Percentiles rank a stretch among this genome's conserved stretches.
Conservation (phyloP, 441 rosid genomes). For the Rhodomyrtus psidioides region DNA sequence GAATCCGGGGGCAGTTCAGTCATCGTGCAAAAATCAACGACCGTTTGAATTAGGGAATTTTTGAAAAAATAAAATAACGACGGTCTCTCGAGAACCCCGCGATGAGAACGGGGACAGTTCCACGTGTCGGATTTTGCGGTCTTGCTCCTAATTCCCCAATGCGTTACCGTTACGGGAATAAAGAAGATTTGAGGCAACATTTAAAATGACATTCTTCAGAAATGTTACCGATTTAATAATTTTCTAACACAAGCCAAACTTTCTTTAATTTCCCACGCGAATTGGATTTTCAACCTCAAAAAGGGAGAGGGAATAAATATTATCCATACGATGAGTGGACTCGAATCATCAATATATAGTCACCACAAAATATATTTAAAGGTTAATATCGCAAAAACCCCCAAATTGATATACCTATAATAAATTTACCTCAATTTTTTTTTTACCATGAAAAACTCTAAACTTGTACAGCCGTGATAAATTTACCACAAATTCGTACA, state of each 20-base stretch:
- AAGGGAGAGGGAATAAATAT: background rate
- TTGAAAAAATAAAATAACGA: background rate
- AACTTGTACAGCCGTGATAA: too few species aligned
- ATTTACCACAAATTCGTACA: too few species aligned
- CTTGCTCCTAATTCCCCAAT: background rate
- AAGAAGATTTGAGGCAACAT: background rate
- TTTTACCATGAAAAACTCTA: too few species aligned
- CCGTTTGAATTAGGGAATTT: background rate
- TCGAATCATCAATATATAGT: too few species aligned
- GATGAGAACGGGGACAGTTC: background rate
- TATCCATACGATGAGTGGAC: background rate
- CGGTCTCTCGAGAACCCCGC: constrained; percentile 2
- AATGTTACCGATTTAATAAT: too few species aligned
- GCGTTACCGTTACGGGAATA: background rate
- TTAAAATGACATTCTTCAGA: background rate
- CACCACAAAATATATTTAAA: too few species aligned
- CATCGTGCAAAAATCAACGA: background rate
- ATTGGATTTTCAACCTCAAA: background rate
- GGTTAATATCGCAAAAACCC: too few species aligned
- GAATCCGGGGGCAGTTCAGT: background rate
- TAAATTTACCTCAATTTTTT: too few species aligned
- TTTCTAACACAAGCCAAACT: background rate
- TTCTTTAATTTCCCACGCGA: background rate
- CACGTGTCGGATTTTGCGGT: background rate
- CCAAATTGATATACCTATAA: too few species aligned